Conservation (phyloP, 148 eudicot genomes). For the Talinum fruticosum region DNA sequence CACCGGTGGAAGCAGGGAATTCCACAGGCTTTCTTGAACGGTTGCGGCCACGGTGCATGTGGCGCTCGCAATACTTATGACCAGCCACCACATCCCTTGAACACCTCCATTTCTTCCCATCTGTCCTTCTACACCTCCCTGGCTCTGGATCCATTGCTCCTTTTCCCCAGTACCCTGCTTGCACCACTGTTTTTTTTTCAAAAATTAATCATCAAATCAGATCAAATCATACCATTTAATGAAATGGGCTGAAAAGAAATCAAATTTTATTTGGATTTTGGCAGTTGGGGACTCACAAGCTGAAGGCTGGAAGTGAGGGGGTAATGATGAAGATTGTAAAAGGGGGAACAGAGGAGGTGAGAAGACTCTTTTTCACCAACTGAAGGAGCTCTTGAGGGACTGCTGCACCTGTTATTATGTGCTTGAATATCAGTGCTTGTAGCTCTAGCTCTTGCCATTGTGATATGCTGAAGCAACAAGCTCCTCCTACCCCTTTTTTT, state of each 20-base stretch:
- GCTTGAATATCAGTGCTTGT: slow-evolving; percentile 82
- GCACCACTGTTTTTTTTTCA: slow-evolving; percentile 36
- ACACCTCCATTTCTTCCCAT: slow-evolving; percentile 98
- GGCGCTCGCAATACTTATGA: slow-evolving; percentile 95
- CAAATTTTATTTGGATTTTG: not conserved
- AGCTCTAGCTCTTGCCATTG: slow-evolving; percentile 95
- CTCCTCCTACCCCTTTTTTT: slow-evolving; percentile 52
- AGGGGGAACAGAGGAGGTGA: slow-evolving; percentile 34
- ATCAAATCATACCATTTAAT: not conserved
- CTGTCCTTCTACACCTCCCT: slow-evolving; percentile 88
- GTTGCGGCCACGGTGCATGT: slow-evolving; percentile 86
- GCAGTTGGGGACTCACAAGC: slow-evolving; percentile 40
- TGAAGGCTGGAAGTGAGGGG: slow-evolving; percentile 46
- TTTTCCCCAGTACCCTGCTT: slow-evolving; percentile 86
- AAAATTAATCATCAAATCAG: slow-evolving; percentile 6
- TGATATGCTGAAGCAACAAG: slow-evolving; percentile 63
- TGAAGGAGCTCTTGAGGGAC: slow-evolving; percentile 78
- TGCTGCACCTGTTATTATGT: slow-evolving; percentile 66
- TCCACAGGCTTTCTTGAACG: slow-evolving; percentile 99
- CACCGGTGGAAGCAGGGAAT: slow-evolving; percentile 47
- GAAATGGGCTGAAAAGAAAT: not conserved
- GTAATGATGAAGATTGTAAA: slow-evolving; percentile 36
- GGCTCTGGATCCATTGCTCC: slow-evolving; percentile 92
- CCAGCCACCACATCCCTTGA: slow-evolving; percentile 81
- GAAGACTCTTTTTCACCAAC: slow-evolving; percentile 52